Evolutionary conservation across 2,329 filamentous ascomycete genomes (phyloP), one percentile per base, ranked within the genome.

Genomic region (Aureobasidium sp.): DNA sequence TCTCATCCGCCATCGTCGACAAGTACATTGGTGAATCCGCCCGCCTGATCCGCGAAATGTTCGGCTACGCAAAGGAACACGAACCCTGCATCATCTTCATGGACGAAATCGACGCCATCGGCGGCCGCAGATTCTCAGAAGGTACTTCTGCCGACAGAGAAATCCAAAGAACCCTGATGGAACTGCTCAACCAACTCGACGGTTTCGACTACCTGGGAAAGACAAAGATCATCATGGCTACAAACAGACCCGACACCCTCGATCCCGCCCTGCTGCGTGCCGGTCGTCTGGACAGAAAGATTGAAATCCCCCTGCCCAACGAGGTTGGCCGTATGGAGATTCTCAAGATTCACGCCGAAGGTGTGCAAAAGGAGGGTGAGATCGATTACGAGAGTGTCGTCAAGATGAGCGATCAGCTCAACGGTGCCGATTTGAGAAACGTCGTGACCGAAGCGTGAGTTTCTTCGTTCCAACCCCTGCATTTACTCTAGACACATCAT

Each of bases 11-110:
- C 29, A 99, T 99, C 70, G 94, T 99, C 64, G 95, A 99, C 81
- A 99, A 99, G 76, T 99, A 99, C 73, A 99, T 99, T 65, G 94
- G 94, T 75, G 94, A 99, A 78, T 99, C 94, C 11, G 94, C 94
- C 38, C 88, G 95, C 66, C 81, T 99, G 66, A 99, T 99, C 70
- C 87, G 94, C 74, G 94, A 99, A 76, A 99, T 99, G 95, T 99
- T 99, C 71, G 95, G 94, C 61, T 99, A 99, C 71, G 94, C 95
- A 69, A 97, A 96, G 77, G 95, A 99, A 74, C 94, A 99, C 74
- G 94, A 99, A 76, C 94, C 94, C 40, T 99, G 94, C 75, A 99
- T 99, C 75, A 99, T 99, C 77, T 99, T 99, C 83, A 99, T 99
- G 94, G 95, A 99, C 81, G 94, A 99, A 78, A 99, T 99, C 72